Percentiles rank a stretch among this genome's conserved stretches.
Conservation (phyloP, 2,329 filamentous ascomycete genomes). For the Pyrenophora graminea region DNA sequence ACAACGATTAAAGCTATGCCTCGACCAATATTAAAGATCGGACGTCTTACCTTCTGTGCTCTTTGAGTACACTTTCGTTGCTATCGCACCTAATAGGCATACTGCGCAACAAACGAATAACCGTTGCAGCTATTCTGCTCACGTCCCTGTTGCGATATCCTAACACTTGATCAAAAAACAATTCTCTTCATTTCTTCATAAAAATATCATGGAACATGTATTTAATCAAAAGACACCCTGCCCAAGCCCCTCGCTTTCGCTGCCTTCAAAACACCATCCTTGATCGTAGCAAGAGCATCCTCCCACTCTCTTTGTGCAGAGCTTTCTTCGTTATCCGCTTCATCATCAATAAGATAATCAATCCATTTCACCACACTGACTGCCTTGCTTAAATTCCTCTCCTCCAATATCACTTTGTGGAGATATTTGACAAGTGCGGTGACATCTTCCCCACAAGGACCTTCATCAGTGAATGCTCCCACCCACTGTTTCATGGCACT, state of each 20-base stretch:
- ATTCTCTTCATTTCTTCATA: neutral
- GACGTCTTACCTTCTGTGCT: no score
- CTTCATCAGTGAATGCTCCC: conserved; percentile 69
- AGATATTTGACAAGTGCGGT: conserved; percentile 75
- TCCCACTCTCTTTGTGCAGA: conserved; percentile 1
- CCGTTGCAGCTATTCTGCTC: no score
- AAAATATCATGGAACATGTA: neutral
- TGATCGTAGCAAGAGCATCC: neutral
- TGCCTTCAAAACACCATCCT: conserved; percentile 4
- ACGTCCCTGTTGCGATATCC: no score
- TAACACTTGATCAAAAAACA: no score
- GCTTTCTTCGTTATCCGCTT: neutral
- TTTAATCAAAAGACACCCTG: conserved; percentile 12
- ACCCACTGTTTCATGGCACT: conserved; percentile 79
- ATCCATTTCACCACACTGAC: conserved; percentile 71
- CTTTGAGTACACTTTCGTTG: no score
- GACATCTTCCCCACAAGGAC: conserved; percentile 79
- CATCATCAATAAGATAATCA: conserved; percentile 45
- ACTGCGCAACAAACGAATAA: no score
- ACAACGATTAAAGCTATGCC: no score
- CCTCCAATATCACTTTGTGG: conserved; percentile 70
- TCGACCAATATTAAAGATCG: no score
- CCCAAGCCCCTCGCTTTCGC: conserved; percentile 7
- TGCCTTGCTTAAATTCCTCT: conserved; percentile 77
- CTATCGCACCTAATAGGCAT: no score